Conservation (phyloP, 805 yeast genomes). For the Candida rishiriensis region DNA sequence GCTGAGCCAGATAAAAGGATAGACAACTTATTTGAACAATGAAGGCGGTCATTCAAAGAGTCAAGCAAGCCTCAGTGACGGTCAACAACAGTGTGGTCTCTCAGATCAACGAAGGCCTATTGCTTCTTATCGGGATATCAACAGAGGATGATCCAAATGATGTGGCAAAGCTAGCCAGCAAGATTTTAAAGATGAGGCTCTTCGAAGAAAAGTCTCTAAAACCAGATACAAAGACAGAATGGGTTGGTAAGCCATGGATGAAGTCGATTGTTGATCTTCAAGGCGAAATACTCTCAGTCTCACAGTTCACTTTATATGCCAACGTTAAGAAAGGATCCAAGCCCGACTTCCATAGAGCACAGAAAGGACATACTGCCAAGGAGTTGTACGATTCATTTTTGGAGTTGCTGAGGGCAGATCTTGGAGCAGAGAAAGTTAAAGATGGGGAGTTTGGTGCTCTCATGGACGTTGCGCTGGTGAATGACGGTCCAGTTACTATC, state of each 20-base stretch:
- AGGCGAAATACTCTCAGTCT: conserved; percentile 78
- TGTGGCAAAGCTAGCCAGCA: conserved; percentile 61
- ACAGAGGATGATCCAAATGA: conserved; percentile 74
- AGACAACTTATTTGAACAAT: conserved; percentile 31
- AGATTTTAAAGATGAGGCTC: conserved; percentile 58
- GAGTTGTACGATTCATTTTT: conserved; percentile 52
- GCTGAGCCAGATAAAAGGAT: no score
- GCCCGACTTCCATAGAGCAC: conserved; percentile 93
- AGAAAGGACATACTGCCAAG: conserved; percentile 61
- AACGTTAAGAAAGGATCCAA: conserved; percentile 85
- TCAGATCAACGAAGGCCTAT: conserved; percentile 67
- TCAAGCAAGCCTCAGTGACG: conserved; percentile 81
- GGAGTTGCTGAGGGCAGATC: conserved; percentile 37
- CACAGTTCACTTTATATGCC: conserved; percentile 90
- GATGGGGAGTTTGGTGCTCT: conserved; percentile 95
- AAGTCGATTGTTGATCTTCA: conserved; percentile 56
- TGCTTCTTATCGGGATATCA: conserved; percentile 82
- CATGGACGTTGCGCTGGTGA: conserved; percentile 89
- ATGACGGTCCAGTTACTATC: conserved; percentile 93
- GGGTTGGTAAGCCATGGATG: conserved; percentile 74
- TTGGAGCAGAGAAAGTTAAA: conserved; percentile 63
- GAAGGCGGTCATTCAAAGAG: conserved; percentile 91
- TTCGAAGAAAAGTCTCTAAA: conserved; percentile 53
- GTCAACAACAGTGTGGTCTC: conserved; percentile 73
- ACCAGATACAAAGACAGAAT: conserved; percentile 43